phyloP scores from a whole-genome alignment of 352 stramenopile species.

The Phytophthora brassicae region DNA sequence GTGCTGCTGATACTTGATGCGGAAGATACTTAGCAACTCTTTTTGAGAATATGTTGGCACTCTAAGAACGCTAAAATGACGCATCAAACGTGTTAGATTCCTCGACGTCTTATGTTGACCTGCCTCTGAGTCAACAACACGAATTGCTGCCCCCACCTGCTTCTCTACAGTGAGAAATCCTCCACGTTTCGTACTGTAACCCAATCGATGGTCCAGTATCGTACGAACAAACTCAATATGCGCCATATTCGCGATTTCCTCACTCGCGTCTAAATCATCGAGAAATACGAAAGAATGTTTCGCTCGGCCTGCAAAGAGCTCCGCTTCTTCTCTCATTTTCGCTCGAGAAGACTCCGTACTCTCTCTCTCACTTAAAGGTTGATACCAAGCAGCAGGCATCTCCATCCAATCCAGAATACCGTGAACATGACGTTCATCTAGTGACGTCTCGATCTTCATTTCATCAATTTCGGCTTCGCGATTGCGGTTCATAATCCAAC shows the following conservation, averaged over 20 bases:
- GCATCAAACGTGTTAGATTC: slow-evolving; percentile 32
- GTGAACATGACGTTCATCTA: slow-evolving; percentile 42
- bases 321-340: slow-evolving; percentile 37
- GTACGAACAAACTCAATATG: slow-evolving; percentile 48
- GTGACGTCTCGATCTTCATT: slow-evolving; percentile 48
- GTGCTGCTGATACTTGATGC: slow-evolving; percentile 37
- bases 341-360: slow-evolving; percentile 12
- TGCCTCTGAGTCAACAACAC: slow-evolving; percentile 5
- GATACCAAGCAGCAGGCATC: slow-evolving; percentile 50
- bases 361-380: slow-evolving; percentile 5
- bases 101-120: not conserved
- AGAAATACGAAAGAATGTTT: slow-evolving; percentile 52
- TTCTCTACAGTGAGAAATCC: slow-evolving; percentile 38
- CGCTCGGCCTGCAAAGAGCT: slow-evolving; percentile 36
- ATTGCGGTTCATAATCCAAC: slow-evolving; percentile 41
- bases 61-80: slow-evolving; percentile 55
- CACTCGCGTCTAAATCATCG: slow-evolving; percentile 44
- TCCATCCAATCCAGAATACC: slow-evolving; percentile 51
- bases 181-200: slow-evolving; percentile 33
- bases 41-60: slow-evolving; percentile 44
- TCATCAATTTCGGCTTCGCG: slow-evolving; percentile 36
- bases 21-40: slow-evolving; percentile 54
- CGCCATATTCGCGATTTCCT: not conserved
- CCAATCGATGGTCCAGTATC: slow-evolving; percentile 49
- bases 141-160: slow-evolving; percentile 43